A percentile compares a stretch with the other conserved stretches of the same genome.
phyloP scores from a whole-genome alignment of 2,329 filamentous ascomycete species.

The Ophiostoma pallidulum region DNA sequence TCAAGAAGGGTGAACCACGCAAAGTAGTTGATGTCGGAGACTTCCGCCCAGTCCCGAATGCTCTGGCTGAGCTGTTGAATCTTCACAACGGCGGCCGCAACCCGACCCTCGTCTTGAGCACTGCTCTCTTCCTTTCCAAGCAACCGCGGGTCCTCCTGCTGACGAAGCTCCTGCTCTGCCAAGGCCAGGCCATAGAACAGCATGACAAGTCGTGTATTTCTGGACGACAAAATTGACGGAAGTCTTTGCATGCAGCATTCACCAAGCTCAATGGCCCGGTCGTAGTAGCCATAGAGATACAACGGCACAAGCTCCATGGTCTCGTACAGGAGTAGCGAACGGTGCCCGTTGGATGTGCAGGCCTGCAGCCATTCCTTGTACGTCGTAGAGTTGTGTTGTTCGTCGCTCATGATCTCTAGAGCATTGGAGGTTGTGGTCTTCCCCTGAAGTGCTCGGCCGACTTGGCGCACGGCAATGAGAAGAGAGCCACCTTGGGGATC shows the following conservation, averaged over 20 bases:
- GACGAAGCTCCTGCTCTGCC: constrained; percentile 41
- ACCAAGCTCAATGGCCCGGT: constrained; percentile 49
- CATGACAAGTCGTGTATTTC: constrained; percentile 47
- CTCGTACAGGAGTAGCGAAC: constrained; percentile 60
- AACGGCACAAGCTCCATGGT: constrained; percentile 54
- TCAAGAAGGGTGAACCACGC: constrained; percentile 59
- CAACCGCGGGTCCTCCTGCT: constrained; percentile 37
- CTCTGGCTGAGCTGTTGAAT: constrained; percentile 47
- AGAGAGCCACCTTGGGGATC: constrained; percentile 64
- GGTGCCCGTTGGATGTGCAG: constrained; percentile 48
- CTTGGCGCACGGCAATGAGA: constrained; percentile 56
- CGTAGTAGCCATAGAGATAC: constrained; percentile 54
- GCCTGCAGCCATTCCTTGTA: constrained; percentile 52
- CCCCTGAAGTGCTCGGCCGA: constrained; percentile 61
- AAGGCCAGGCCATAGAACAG: constrained; percentile 53
- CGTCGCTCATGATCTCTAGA: constrained; percentile 53
- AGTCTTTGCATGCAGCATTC: constrained; percentile 37
- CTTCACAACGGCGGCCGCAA: constrained; percentile 40
- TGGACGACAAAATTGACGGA: constrained; percentile 47
- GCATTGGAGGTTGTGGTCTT: constrained; percentile 51
- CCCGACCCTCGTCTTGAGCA: constrained; percentile 18
- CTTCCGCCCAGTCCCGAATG: constrained; percentile 53
- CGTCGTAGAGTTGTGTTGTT: constrained; percentile 48
- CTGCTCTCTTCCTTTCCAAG: constrained; percentile 31
- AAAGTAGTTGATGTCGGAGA: constrained; percentile 63